These are phyloP conservation scores for Gryganskiella cystojenkinii DNA, from an alignment of 192 early-diverging fungal genomes.

Conservation along the genomic window DNA sequence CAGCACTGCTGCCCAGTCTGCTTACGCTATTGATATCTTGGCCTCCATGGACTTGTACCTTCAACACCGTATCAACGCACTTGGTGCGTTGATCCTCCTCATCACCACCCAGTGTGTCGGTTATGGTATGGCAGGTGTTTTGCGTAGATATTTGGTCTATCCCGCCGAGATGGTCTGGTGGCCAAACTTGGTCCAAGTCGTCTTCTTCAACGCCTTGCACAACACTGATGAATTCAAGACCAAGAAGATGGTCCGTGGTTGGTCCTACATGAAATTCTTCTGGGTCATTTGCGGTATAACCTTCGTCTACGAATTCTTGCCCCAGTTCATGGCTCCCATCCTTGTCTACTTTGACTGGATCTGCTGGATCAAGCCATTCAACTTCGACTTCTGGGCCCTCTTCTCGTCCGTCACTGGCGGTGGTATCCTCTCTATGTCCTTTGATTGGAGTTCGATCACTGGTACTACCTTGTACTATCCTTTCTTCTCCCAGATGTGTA, in stretches of 20 bases:
- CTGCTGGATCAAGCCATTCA: slow-evolving; percentile 45
- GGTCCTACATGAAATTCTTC: slow-evolving; percentile 50
- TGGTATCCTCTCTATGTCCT: slow-evolving; percentile 38
- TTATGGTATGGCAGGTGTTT: slow-evolving; percentile 76
- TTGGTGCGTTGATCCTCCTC: slow-evolving; percentile 61
- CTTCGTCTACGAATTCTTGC: slow-evolving; percentile 60
- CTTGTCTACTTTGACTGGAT: slow-evolving; percentile 52
- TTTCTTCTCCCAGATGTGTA: not conserved
- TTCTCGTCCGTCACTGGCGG: slow-evolving; percentile 44
- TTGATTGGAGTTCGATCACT: slow-evolving; percentile 49
- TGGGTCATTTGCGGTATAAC: slow-evolving; percentile 31
- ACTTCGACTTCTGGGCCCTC: slow-evolving; percentile 38
- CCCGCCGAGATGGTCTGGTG: slow-evolving; percentile 92
- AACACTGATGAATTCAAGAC: slow-evolving; percentile 12
- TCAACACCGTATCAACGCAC: slow-evolving; percentile 61
- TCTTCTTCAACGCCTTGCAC: slow-evolving; percentile 54
- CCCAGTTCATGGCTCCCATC: slow-evolving; percentile 26
- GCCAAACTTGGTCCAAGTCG: slow-evolving; percentile 63
- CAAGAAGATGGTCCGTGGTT: not conserved
- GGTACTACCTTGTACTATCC: slow-evolving; percentile 18
- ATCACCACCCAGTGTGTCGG: slow-evolving; percentile 67
- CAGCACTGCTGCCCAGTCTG: slow-evolving; percentile 50
- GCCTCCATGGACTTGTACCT: not conserved
- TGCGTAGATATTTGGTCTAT: slow-evolving; percentile 73
- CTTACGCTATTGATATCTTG: slow-evolving; percentile 58